A percentile compares a stretch with the other conserved stretches of the same genome.
Conservation (phyloP, 768 basidiomycete genomes). For the Leucosporidium yakuticum region DNA sequence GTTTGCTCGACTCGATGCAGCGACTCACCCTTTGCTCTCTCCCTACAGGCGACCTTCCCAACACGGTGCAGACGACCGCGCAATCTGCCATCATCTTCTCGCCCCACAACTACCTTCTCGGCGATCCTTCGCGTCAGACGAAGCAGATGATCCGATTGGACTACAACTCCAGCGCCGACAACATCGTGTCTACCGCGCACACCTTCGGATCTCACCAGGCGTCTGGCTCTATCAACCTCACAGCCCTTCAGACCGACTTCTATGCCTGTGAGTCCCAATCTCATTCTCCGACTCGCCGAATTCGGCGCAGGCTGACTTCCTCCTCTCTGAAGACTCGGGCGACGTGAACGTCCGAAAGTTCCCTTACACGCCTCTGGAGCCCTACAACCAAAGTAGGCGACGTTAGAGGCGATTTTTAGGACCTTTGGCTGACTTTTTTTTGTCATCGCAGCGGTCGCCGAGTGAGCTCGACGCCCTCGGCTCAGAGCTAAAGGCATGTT, state of each 20-base stretch:
- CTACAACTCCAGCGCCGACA: conserved; percentile 27
- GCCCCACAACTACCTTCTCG: conserved; percentile 42
- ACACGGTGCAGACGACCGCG: conserved; percentile 36
- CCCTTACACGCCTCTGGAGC: conserved; percentile 26
- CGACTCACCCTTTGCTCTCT: too few species aligned
- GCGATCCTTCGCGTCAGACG: conserved; percentile 39
- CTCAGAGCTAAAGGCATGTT: too few species aligned
- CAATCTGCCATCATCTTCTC: conserved; percentile 32
- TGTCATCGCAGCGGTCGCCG: too few species aligned
- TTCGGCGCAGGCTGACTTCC: conserved; percentile 18
- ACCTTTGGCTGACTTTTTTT: too few species aligned
- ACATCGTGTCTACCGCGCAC: conserved; percentile 5
- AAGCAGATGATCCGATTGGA: conserved; percentile 40
- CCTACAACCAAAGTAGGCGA: background rate
- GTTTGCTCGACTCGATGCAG: too few species aligned
- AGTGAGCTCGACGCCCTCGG: too few species aligned
- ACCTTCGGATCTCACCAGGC: conserved; percentile 17
- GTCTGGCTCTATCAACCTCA: conserved; percentile 17
- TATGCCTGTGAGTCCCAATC: background rate
- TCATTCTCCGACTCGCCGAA: too few species aligned
- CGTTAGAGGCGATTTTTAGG: too few species aligned
- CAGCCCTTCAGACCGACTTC: background rate
- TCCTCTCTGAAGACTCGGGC: conserved; percentile 48
- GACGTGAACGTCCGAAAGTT: conserved; percentile 51
- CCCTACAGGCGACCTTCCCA: conserved; percentile 38